Evolutionary conservation across 192 early-diverging fungal species (phyloP).

Genomic region (Podila epigama): DNA sequence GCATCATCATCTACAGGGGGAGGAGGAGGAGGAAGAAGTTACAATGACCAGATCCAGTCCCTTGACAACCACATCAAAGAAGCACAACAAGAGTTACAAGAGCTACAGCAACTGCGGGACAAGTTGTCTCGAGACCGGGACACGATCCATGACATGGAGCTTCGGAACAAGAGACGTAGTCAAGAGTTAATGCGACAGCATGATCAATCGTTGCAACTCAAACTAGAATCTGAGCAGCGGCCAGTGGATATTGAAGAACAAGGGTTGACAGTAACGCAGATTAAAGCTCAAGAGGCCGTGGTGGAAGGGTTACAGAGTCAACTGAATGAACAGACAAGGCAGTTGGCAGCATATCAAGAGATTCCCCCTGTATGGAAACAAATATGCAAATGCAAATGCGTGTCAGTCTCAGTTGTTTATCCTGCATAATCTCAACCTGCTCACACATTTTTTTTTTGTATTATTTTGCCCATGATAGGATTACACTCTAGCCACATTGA

Average conservation of each 20-base stretch:
- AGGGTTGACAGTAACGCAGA: conserved; percentile 15
- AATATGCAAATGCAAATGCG: no score
- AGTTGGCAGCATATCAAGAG: conserved; percentile 18
- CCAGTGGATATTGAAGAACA: conserved; percentile 14
- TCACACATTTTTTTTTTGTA: neutral
- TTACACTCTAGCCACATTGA: conserved; percentile 24
- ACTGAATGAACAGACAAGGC: conserved; percentile 2
- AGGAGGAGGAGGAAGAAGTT: neutral
- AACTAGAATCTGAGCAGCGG: conserved; percentile 1
- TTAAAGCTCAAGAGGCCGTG: conserved; percentile 4
- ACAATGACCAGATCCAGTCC: neutral
- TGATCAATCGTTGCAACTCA: neutral
- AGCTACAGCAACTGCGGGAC: conserved; percentile 5
- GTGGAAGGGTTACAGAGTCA: conserved; percentile 5
- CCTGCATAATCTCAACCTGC: neutral
- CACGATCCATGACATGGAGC: conserved; percentile 25
- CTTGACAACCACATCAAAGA: neutral
- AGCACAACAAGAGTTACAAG: conserved; percentile 1
- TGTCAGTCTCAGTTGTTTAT: neutral
- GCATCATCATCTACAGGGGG: neutral
- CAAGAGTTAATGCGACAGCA: conserved; percentile 18
- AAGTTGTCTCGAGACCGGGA: neutral
- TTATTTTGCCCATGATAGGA: conserved; percentile 10
- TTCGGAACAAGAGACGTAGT: conserved; percentile 20
- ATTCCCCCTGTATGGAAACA: conserved; percentile 48